Conservation (phyloP, 495 filamentous ascomycete genomes). For the Penicillium cinerascens region DNA sequence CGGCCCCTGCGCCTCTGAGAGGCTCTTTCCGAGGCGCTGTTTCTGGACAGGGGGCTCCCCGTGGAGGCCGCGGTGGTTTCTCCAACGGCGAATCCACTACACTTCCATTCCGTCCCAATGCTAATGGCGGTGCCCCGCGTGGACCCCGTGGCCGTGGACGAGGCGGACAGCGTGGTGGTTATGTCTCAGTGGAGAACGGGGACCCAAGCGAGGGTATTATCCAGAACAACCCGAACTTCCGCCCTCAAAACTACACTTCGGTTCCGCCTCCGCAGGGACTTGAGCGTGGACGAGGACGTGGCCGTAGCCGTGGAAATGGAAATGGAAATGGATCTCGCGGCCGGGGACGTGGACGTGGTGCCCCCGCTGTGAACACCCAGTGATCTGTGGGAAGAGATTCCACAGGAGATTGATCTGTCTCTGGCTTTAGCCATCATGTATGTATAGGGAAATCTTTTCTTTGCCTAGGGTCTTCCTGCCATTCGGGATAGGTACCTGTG, state of each 20-base stretch:
- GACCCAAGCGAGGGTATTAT: slow-evolving; percentile 49
- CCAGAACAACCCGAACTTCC: slow-evolving; percentile 51
- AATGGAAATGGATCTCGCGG: slow-evolving; percentile 28
- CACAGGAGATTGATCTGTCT: not conserved
- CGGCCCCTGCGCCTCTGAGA: slow-evolving; percentile 62
- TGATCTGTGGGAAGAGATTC: not conserved
- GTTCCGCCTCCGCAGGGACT: slow-evolving; percentile 76
- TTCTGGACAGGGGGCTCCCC: slow-evolving; percentile 28
- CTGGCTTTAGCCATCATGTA: slow-evolving; percentile 1
- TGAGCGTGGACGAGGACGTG: slow-evolving; percentile 55
- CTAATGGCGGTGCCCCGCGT: slow-evolving; percentile 27
- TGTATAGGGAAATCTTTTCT: slow-evolving; percentile 1
- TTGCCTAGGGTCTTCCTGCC: not conserved
- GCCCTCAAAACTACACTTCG: slow-evolving; percentile 60
- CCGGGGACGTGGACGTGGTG: slow-evolving; percentile 30
- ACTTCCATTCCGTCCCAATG: slow-evolving; percentile 36
- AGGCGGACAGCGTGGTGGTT: slow-evolving; percentile 45
- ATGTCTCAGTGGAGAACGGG: slow-evolving; percentile 48
- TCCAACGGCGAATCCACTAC: slow-evolving; percentile 38
- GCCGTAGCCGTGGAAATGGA: slow-evolving; percentile 44
- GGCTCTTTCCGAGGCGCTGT: slow-evolving; percentile 72
- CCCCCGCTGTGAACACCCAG: slow-evolving; percentile 6
- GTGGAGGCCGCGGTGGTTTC: slow-evolving; percentile 39
- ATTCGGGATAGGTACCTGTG: not conserved
- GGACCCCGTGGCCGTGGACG: slow-evolving; percentile 37